phyloP scores from a whole-genome alignment of 139 green algal species.

The Micractinium conductrix region DNA sequence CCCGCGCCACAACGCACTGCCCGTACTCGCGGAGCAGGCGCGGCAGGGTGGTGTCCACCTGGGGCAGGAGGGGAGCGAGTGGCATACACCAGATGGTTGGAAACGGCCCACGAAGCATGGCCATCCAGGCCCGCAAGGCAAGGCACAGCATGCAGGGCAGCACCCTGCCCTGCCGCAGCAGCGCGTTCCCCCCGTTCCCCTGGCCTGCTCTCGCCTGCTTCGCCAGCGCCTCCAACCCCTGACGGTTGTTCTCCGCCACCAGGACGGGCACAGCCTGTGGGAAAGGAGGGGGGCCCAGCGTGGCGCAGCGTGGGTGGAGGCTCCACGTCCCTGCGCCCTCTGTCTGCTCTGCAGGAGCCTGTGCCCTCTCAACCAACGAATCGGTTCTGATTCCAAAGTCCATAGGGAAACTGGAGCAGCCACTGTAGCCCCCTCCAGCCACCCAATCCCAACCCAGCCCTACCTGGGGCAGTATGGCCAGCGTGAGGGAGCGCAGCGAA shows the following conservation, averaged over 20 bases:
- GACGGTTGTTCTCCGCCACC: slow-evolving; percentile 12
- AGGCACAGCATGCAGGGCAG: not conserved
- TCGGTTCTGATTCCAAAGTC: no score
- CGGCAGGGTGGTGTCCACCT: not conserved
- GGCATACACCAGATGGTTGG: no score
- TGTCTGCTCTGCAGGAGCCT: no score
- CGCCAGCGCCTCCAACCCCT: slow-evolving; percentile 50
- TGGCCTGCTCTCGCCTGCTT: slow-evolving; percentile 16
- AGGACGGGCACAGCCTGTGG: slow-evolving; percentile 39
- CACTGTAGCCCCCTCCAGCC: not conserved
- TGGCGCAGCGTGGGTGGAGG: no score
- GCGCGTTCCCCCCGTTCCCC: no score
- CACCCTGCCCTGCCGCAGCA: not conserved
- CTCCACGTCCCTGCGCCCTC: not conserved
- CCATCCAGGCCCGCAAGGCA: not conserved
- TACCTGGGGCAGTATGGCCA: slow-evolving; percentile 40
- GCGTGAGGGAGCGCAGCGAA: slow-evolving; percentile 20
- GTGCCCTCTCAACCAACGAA: no score
- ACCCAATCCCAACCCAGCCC: not conserved
- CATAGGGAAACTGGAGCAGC: no score
- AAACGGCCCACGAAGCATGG: not conserved
- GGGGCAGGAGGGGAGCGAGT: no score
- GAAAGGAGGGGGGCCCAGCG: no score
- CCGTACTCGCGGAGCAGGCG: slow-evolving; percentile 43
- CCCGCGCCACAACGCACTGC: slow-evolving; percentile 48